Evolutionary conservation across 129 eudicot genomes (phyloP), one percentile per base, ranked within the genome.

Genomic region (Ambrosia trifida): DNA sequence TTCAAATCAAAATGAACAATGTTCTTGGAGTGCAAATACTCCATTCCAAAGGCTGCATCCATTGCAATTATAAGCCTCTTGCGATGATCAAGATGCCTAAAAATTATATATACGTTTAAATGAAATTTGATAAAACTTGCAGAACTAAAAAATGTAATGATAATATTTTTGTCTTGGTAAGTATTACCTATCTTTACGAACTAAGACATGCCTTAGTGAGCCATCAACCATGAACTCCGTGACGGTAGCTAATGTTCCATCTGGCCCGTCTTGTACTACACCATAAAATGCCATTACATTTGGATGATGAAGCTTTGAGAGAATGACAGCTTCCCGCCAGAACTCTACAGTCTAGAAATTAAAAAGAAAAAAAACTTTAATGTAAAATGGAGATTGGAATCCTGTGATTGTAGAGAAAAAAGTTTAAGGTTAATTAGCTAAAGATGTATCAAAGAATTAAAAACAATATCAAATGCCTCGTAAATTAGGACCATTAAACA

Each of bases 11-110:
- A 93, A 82, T 93, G 98, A 3, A 93, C 98, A 70, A 93, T 93
- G 75, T 87, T 87, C 79, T 93, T 93, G 31, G 95, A 87, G 79
- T 93, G 98, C 84, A 93, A 81, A 75, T 93, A 93, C 76, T 93
- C 98, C 98, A 93, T 93, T 35, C 98, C 98, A 68, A 93, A 89
- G 24, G 98, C 98, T 20, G 96, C 92, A 74, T 93, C 98, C 98
- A 87, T 89, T 67, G 96, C 98, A 71, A 93, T 89, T 67, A 87
- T 82, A 64, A 93, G 96, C 75, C 94, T 81, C 80, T 86, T 89
- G 46, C 96, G 88, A 78, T 87, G 95, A 74, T 93, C 98, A 76
- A 93, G 95, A 72, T 93, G 96, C 87, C 98, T 93, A 60, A 62
- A 60, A 76, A 63, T 53, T 40, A 45, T 35, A 63, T 1, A 57